Conservation (phyloP, 495 filamentous ascomycete genomes). For the Neurospora sp. region DNA sequence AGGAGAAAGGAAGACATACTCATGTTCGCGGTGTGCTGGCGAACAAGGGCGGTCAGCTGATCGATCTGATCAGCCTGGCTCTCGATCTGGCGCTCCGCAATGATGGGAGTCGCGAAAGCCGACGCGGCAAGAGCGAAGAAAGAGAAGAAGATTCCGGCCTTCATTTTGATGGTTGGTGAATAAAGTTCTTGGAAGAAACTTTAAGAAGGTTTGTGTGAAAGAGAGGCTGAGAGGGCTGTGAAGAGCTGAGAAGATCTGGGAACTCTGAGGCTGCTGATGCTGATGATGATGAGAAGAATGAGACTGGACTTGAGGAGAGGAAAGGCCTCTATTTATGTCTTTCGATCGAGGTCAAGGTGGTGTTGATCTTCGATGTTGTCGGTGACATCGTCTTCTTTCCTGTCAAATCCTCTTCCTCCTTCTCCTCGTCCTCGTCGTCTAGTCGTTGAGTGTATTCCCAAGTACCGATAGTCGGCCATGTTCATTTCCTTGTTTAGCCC, state of each 20-base stretch:
- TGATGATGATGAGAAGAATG: not conserved
- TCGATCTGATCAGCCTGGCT: constrained; percentile 25
- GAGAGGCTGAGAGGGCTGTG: not conserved
- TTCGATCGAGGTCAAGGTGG: not conserved
- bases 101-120: constrained; percentile 24
- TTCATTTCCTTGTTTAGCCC: not conserved
- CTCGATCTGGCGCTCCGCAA: constrained; percentile 17
- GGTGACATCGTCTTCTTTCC: not conserved
- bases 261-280: not conserved
- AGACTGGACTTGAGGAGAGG: not conserved
- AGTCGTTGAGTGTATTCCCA: not conserved
- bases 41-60: constrained; percentile 18
- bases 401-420: not conserved
- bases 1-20: constrained; percentile 13
- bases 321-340: not conserved
- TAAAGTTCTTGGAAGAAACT: not conserved
- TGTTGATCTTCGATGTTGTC: not conserved
- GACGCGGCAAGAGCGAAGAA: constrained; percentile 27
- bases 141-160: constrained; percentile 22
- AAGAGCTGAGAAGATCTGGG: not conserved
- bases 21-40: constrained; percentile 26
- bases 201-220: not conserved
- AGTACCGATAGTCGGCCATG: not conserved
- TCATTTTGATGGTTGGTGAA: constrained; percentile 20
- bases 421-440: not conserved